Evolutionary conservation across 768 basidiomycete genomes (phyloP).

Genomic region (Naganishia randhawae): DNA sequence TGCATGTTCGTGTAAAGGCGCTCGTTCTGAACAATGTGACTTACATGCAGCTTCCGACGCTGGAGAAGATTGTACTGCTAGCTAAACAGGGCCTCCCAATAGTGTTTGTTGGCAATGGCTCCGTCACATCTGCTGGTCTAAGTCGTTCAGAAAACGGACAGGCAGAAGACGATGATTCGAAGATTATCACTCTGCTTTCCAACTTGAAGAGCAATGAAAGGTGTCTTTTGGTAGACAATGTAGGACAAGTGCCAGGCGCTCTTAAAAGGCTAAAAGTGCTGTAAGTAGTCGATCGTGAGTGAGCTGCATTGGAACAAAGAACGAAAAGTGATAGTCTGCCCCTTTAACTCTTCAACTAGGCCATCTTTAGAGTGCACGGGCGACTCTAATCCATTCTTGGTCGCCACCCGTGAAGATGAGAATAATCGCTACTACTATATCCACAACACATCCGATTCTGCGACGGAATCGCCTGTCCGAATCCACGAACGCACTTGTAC

Average conservation of each 20-base stretch:
- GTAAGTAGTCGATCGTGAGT: not conserved
- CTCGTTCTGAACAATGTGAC: not conserved
- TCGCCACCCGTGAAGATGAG: not conserved
- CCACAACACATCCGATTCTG: conserved; percentile 2
- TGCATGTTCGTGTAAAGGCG: not conserved
- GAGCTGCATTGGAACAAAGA: not conserved
- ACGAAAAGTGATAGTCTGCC: not conserved
- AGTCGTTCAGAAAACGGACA: not conserved
- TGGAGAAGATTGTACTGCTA: not conserved
- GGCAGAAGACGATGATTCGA: not conserved
- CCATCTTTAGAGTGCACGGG: not conserved
- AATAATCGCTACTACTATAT: conserved; percentile 7
- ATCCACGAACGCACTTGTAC: not conserved
- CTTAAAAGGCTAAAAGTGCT: not conserved
- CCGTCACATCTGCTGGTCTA: not conserved
- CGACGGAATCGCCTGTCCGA: not conserved
- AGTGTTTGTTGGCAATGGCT: not conserved
- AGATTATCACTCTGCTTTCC: not conserved
- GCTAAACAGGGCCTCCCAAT: not conserved
- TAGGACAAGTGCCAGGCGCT: not conserved
- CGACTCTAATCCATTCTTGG: not conserved
- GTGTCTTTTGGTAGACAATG: not conserved
- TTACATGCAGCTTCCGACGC: not conserved
- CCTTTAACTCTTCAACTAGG: not conserved
- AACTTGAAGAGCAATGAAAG: not conserved